phyloP scores from a whole-genome alignment of 768 basidiomycete species.

The Xerocomus spinulosus region DNA sequence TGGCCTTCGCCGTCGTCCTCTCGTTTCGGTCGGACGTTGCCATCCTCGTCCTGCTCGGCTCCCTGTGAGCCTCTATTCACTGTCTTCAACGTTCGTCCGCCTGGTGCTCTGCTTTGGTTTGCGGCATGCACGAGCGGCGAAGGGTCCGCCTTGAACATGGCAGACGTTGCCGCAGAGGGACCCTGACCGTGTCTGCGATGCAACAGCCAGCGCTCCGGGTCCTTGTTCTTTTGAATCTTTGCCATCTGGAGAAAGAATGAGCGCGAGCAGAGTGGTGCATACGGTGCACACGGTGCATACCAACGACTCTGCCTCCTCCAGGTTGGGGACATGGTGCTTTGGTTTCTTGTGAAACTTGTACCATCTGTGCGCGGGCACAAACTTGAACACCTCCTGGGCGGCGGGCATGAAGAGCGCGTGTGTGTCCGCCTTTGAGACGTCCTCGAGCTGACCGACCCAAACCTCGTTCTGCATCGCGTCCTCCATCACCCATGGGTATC shows the following conservation, averaged over 20 bases:
- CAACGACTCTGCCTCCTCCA: conserved; percentile 63
- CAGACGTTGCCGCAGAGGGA: conserved; percentile 57
- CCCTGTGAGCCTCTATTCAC: conserved; percentile 64
- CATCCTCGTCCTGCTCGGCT: conserved; percentile 67
- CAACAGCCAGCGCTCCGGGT: conserved; percentile 67
- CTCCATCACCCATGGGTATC: conserved; percentile 91
- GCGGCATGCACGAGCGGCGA: conserved; percentile 46
- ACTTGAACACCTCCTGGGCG: conserved; percentile 77
- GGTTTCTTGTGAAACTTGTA: conserved; percentile 90
- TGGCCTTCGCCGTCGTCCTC: conserved; percentile 76
- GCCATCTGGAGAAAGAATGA: conserved; percentile 19
- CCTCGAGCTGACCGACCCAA: conserved; percentile 83
- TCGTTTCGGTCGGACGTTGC: conserved; percentile 47
- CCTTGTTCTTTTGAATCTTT: conserved; percentile 66
- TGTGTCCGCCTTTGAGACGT: conserved; percentile 62
- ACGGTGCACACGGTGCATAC: conserved; percentile 36
- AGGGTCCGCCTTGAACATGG: conserved; percentile 66
- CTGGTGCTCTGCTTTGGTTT: conserved; percentile 61
- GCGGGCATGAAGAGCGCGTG: conserved; percentile 84
- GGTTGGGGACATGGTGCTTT: conserved; percentile 64
- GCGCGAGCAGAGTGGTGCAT: not conserved
- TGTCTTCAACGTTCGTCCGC: conserved; percentile 58
- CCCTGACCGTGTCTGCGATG: conserved; percentile 56
- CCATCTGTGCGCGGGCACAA: conserved; percentile 84
- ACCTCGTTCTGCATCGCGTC: conserved; percentile 65